Base-by-base conservation (phyloP, 345 rosid genomes). In the Eucalyptus tenuipes region DNA sequence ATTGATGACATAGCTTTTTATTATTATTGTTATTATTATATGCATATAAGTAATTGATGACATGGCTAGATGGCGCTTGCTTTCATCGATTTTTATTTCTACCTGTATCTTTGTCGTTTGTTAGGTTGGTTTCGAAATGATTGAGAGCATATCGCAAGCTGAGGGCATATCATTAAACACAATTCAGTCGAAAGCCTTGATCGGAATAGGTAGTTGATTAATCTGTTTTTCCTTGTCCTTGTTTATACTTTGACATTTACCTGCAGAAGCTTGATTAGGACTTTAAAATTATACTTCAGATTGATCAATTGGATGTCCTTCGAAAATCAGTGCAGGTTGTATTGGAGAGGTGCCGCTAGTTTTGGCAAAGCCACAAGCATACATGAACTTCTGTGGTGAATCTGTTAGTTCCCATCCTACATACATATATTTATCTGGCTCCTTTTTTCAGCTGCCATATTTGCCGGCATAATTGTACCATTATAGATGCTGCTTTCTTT, bases 121-220 rank as follows among this genome's bases (percentile, higher is more conserved):
- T 68, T 93, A 97, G 98, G 95, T 97, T 94, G 99, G 99, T 90
- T 97, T 97, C 47, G 99, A 97, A 91, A 96, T 96, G 99, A 93
- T 97, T 37, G 98, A 97, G 92, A 87, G 52, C 85, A 92, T 97
- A 86, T 94, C 99, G 59, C 88, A 80, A 88, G 95, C 93, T 4
- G 93, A 97, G 92, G 93, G 96, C 22, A 90, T 97, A 88, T 75
- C 86, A 40, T 90, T 97, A 93, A 96, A 96, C 91, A 96, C 99
- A 3, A 95, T 97, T 91, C 99, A 96, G 88, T 96, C 99, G 1
- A 97, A 97, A 89, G 97, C 99, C 87, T 91, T 97, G 27, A 91
- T 97, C 57, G 99, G 99, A 88, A 96, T 97, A 94, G 99, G 99
- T 97, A 91, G 89, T 90, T 91, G 55, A 57, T 47, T 47, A n/a